These are phyloP conservation scores for Raphanus raphanistrum DNA, from an alignment of 345 rosid genomes.

Conservation along the genomic window DNA sequence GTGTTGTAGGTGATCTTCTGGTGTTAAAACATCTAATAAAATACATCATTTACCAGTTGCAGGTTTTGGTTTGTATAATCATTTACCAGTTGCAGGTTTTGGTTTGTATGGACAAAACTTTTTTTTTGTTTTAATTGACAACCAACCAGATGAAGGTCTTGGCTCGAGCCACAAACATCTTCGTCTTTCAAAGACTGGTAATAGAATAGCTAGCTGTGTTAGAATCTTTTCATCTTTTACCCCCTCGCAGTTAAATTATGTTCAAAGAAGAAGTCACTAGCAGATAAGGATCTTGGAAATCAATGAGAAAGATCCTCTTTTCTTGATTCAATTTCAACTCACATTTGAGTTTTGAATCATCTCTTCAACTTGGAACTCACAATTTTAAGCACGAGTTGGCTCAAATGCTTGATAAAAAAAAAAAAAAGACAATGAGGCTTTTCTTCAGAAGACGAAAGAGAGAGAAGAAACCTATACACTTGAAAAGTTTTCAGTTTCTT, in stretches of 20 bases:
- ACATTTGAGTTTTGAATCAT: conserved; percentile 33
- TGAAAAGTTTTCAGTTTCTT: conserved; percentile 46
- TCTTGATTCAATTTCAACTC: conserved; percentile 14
- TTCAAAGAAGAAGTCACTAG: conserved; percentile 21
- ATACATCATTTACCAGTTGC: background rate
- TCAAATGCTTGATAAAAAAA: conserved; percentile 16
- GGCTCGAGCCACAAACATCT: conserved; percentile 15
- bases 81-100: background rate
- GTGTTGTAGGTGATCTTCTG: background rate
- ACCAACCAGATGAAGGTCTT: background rate
- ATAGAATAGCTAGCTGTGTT: conserved; percentile 7
- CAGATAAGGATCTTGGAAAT: conserved; percentile 12
- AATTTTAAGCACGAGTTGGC: conserved; percentile 22
- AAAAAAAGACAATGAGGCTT: conserved; percentile 38
- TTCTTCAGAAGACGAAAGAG: conserved; percentile 22
- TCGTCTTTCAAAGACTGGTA: conserved; percentile 25
- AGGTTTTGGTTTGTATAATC: too few relatives aligned
- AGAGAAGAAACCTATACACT: conserved; percentile 43
- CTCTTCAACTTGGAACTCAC: conserved; percentile 29
- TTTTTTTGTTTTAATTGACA: background rate
- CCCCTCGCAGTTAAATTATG: background rate
- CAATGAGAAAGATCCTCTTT: conserved; percentile 27
- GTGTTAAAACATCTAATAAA: background rate
- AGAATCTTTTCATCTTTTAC: background rate
- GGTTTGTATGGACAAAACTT: background rate